Evolutionary conservation across 2,329 filamentous ascomycete species (phyloP).

Genomic region (Fusarium caatingaense): DNA sequence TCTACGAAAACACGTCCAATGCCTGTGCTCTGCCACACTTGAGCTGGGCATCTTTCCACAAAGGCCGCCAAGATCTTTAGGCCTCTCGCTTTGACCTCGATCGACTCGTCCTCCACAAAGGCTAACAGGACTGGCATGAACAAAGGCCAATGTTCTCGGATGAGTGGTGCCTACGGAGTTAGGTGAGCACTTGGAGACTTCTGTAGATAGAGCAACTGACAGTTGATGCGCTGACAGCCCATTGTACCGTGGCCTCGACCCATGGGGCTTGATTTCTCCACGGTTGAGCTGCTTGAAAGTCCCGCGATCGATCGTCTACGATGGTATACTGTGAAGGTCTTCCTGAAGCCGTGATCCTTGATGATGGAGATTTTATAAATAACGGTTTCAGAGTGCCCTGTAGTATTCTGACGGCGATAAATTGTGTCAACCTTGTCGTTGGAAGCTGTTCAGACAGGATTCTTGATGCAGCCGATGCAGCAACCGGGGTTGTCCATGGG

Average conservation of each 20-base stretch:
- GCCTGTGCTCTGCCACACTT: slow-evolving; percentile 70
- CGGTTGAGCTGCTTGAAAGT: slow-evolving; percentile 9
- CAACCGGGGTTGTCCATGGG: slow-evolving; percentile 54
- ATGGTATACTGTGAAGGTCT: slow-evolving; percentile 45
- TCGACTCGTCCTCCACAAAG: slow-evolving; percentile 72
- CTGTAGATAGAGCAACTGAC: slow-evolving; percentile 51
- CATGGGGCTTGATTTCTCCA: slow-evolving; percentile 44
- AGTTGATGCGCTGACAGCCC: slow-evolving; percentile 66
- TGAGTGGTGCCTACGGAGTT: slow-evolving; percentile 51
- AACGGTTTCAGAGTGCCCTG: slow-evolving; percentile 73
- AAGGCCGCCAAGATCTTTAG: slow-evolving; percentile 66
- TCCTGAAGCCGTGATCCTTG: slow-evolving; percentile 50
- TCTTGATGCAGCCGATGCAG: slow-evolving; percentile 46
- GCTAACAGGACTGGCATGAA: slow-evolving; percentile 77
- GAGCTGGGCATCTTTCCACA: slow-evolving; percentile 63
- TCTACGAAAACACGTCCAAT: slow-evolving; percentile 76
- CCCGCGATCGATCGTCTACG: slow-evolving; percentile 1
- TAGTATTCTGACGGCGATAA: slow-evolving; percentile 69
- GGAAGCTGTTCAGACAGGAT: slow-evolving; percentile 50
- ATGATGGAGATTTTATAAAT: slow-evolving; percentile 69
- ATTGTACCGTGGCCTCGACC: slow-evolving; percentile 52
- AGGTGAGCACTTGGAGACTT: slow-evolving; percentile 1
- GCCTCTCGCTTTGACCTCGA: slow-evolving; percentile 64
- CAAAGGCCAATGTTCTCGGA: slow-evolving; percentile 72
- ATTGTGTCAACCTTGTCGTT: slow-evolving; percentile 39